Percentiles rank a stretch among this genome's conserved stretches.
Conservation (phyloP, 768 basidiomycete species). For the Zangia roseola region DNA sequence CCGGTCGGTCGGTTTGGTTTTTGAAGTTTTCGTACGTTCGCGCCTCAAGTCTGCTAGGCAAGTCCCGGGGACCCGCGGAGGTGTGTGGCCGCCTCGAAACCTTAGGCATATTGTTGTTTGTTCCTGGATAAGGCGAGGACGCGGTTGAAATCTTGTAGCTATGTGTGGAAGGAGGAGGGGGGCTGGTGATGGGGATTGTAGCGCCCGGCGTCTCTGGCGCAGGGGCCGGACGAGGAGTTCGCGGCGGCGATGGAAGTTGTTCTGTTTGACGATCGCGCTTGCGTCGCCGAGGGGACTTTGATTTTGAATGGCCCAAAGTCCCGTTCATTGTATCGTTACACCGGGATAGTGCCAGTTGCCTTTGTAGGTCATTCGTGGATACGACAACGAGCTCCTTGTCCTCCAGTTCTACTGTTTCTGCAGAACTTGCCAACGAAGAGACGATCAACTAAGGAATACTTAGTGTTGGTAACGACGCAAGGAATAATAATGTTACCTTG, state of each 20-base stretch:
- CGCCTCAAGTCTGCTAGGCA: conserved; percentile 32
- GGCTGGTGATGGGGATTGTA: conserved; percentile 3
- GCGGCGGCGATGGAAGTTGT: conserved; percentile 42
- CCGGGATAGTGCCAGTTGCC: conserved; percentile 60
- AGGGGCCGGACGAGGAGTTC: conserved; percentile 23
- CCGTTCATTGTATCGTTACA: conserved; percentile 45
- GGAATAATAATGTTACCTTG: conserved; percentile 46
- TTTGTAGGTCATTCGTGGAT: conserved; percentile 69
- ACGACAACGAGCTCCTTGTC: conserved; percentile 66
- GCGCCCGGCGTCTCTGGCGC: conserved; percentile 9
- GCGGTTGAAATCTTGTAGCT: conserved; percentile 28
- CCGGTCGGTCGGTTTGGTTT: conserved; percentile 14
- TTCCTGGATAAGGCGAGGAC: conserved; percentile 31
- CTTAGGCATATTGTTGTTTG: conserved; percentile 29
- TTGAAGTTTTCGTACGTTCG: conserved; percentile 12
- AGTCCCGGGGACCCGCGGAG: conserved; percentile 69
- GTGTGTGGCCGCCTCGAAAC: conserved; percentile 63
- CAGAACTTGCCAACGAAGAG: conserved; percentile 42
- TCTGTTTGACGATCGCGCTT: conserved; percentile 31
- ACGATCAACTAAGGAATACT: conserved; percentile 43
- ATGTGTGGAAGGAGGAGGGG: conserved; percentile 16
- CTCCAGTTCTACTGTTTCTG: conserved; percentile 67
- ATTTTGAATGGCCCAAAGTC: conserved; percentile 44
- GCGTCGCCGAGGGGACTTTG: conserved; percentile 53
- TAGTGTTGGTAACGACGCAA: conserved; percentile 11